Conservation (phyloP, 495 filamentous ascomycete species). For the Astrocystis sublimbata region DNA sequence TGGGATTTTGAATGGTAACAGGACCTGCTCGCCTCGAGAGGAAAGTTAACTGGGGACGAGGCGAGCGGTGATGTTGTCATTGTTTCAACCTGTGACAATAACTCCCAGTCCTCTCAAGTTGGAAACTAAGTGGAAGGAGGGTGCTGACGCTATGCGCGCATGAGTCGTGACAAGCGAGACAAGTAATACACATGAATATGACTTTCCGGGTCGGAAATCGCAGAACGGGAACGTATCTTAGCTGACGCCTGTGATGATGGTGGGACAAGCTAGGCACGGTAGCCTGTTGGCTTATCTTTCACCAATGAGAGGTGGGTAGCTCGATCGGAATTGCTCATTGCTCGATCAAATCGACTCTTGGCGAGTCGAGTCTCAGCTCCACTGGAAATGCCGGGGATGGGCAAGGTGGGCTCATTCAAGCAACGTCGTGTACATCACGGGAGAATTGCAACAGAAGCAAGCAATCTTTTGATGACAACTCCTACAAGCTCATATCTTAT, state of each 20-base stretch:
- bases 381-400: not conserved
- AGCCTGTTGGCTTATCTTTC: constrained; percentile 16
- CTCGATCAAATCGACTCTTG: constrained; percentile 14
- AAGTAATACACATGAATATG: too few relatives aligned
- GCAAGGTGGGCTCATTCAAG: too few relatives aligned
- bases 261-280: constrained; percentile 10
- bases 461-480: not conserved
- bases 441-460: not conserved
- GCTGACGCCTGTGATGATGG: constrained; percentile 3
- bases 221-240: not conserved
- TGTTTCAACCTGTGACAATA: not conserved
- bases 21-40: not conserved
- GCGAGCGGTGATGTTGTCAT: not conserved
- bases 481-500: constrained; percentile 3
- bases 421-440: too few relatives aligned
- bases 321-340: constrained; percentile 19
- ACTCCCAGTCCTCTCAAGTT: not conserved
- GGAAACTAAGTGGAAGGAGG: not conserved
- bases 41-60: not conserved
- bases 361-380: constrained; percentile 4
- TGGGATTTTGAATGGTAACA: not conserved
- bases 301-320: constrained; percentile 10
- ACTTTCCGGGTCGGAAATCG: not conserved
- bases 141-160: not conserved
- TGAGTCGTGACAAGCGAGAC: constrained; percentile 3